These are phyloP conservation scores for Cicer cuneatum DNA, from an alignment of 306 rosid species.

Conservation along the genomic window DNA sequence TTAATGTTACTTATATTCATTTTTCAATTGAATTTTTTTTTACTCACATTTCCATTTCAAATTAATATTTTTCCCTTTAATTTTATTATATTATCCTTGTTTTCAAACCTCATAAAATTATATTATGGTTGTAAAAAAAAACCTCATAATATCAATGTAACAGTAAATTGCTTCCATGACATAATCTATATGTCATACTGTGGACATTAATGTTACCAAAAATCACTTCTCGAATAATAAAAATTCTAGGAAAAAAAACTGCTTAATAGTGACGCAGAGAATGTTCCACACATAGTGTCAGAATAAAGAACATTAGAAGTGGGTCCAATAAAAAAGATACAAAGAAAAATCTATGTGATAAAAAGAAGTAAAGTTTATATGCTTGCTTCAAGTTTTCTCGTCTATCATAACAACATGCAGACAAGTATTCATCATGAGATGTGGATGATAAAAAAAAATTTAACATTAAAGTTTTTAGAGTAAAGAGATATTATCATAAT, in stretches of 20 bases:
- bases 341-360: constrained; percentile 44
- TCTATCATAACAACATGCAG: constrained; percentile 40
- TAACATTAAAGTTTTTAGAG: too few relatives aligned
- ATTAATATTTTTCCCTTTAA: not conserved
- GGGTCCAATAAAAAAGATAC: constrained; percentile 41
- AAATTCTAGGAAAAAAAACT: constrained; percentile 24
- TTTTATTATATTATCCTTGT: not conserved
- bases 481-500: too few relatives aligned
- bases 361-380: constrained; percentile 47
- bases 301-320: constrained; percentile 34
- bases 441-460: too few relatives aligned
- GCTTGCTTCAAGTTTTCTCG: constrained; percentile 38
- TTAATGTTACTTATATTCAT: not conserved
- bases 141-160: not conserved
- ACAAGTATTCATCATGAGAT: not conserved
- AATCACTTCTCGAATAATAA: constrained; percentile 9
- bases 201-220: constrained; percentile 19
- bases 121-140: too few relatives aligned
- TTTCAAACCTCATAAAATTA: not conserved
- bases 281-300: constrained; percentile 50
- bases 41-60: not conserved
- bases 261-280: constrained; percentile 61
- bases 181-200: constrained; percentile 9
- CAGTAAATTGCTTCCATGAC: not conserved
- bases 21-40: not conserved